Percentiles rank a stretch among this genome's conserved stretches.
These are phyloP conservation scores for Rutstroemia sp. DNA, from an alignment of 2,329 filamentous ascomycete species.

Conservation along the genomic window DNA sequence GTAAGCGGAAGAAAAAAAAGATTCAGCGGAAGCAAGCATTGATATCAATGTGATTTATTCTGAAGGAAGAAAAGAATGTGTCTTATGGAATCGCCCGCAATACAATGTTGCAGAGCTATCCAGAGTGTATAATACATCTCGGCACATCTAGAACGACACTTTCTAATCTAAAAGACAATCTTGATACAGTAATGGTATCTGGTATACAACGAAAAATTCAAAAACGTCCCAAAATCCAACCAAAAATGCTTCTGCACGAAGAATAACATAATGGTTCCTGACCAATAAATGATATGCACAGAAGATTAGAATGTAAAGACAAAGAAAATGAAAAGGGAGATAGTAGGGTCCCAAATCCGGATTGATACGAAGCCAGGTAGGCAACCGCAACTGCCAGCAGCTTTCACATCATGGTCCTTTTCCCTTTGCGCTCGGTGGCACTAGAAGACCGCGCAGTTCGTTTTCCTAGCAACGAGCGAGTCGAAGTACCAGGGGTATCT, in stretches of 20 bases:
- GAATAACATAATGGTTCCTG: conserved; percentile 6
- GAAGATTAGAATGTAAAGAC: not conserved
- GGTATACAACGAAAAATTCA: conserved; percentile 1
- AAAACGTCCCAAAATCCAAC: not conserved
- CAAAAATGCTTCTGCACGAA: not conserved
- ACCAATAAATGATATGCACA: conserved; percentile 7
- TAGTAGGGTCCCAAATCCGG: not conserved
- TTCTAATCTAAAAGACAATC: not conserved
- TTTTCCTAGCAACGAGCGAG: conserved; percentile 14
- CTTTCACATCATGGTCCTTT: conserved; percentile 26
- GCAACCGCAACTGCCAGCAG: not conserved
- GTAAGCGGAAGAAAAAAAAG: not conserved
- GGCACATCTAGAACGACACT: not conserved
- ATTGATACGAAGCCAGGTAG: not conserved
- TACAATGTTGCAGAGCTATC: too few species aligned
- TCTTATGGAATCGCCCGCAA: too few species aligned
- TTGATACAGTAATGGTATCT: conserved; percentile 5
- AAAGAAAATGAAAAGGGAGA: not conserved
- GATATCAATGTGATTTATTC: not conserved
- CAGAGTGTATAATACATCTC: conserved; percentile 4
- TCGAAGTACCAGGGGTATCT: not conserved
- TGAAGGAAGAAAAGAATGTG: not conserved
- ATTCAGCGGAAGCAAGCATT: not conserved
- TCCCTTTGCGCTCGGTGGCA: conserved; percentile 18
- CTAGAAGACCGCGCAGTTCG: conserved; percentile 15